phyloP scores from a whole-genome alignment of 306 rosid species.

The Echinosophora koreensis region DNA sequence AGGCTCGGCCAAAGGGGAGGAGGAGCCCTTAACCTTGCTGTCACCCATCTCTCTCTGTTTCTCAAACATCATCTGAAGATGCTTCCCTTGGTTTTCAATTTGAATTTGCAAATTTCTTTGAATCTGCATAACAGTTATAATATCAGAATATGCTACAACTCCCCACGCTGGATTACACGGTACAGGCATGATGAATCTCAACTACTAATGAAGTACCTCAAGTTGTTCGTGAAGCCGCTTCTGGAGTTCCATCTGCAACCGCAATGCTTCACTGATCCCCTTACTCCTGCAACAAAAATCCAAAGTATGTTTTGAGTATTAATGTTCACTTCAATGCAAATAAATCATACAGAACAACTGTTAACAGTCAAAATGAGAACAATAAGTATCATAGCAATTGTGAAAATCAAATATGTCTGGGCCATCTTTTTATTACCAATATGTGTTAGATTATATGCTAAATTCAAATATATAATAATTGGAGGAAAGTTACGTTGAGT shows the following conservation, averaged over 20 bases:
- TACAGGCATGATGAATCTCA: conserved; percentile 14
- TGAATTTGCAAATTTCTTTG: conserved; percentile 90
- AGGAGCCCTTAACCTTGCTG: conserved; percentile 55
- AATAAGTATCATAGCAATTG: conserved; percentile 6
- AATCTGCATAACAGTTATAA: conserved; percentile 55
- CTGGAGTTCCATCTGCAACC: conserved; percentile 97
- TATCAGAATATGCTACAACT: conserved; percentile 41
- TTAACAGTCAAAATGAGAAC: background rate
- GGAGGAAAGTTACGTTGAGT: conserved; percentile 1
- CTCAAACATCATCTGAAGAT: conserved; percentile 86
- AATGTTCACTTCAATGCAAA: conserved; percentile 14
- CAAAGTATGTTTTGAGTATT: conserved; percentile 33
- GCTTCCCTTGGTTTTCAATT: conserved; percentile 88
- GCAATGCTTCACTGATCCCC: conserved; percentile 92
- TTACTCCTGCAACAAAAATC: conserved; percentile 62
- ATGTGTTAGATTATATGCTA: background rate
- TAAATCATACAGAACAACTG: conserved; percentile 12
- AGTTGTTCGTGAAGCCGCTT: conserved; percentile 98
- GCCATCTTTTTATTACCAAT: background rate
- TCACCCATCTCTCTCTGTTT: conserved; percentile 71
- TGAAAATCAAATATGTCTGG: background rate
- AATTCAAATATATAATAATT: conserved; percentile 16
- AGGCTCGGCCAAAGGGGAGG: conserved; percentile 53
- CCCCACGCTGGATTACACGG: background rate
- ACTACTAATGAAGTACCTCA: conserved; percentile 65